These are phyloP conservation scores for Glomus cerebriforme DNA, from an alignment of 192 early-diverging fungal species.

Conservation along the genomic window DNA sequence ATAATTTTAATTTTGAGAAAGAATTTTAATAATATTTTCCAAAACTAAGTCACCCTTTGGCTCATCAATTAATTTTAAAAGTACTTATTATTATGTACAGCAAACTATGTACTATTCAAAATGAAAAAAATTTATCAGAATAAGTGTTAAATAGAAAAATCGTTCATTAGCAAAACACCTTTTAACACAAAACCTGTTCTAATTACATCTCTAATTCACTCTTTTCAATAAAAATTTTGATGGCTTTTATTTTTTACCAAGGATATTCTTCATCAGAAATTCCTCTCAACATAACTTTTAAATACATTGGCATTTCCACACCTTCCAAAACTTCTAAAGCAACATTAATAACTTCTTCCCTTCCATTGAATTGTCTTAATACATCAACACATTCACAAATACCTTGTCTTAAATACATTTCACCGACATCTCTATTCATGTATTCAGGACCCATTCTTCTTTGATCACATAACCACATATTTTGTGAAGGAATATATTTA, in stretches of 20 bases:
- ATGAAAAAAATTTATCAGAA: too few relatives aligned
- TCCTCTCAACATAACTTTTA: constrained; percentile 34
- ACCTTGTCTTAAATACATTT: constrained; percentile 32
- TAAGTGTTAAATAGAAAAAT: too few relatives aligned
- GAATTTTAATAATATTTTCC: too few relatives aligned
- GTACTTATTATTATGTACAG: too few relatives aligned
- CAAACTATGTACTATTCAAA: too few relatives aligned
- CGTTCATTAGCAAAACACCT: too few relatives aligned
- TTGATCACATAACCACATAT: constrained; percentile 34
- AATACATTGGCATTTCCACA: constrained; percentile 31
- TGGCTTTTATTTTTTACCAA: constrained; percentile 11
- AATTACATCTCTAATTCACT: too few relatives aligned
- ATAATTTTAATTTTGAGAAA: too few relatives aligned
- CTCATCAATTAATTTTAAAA: too few relatives aligned
- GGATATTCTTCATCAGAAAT: constrained; percentile 32
- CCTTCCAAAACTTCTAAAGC: constrained; percentile 27
- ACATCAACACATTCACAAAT: constrained; percentile 34
- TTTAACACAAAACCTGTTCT: too few relatives aligned
- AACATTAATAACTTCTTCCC: constrained; percentile 30
- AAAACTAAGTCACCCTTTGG: too few relatives aligned
- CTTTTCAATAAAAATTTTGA: neutral
- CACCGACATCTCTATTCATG: constrained; percentile 30
- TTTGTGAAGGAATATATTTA: constrained; percentile 31
- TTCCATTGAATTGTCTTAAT: constrained; percentile 32
- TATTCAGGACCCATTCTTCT: constrained; percentile 32